Conservation (phyloP, 495 filamentous ascomycete genomes). For the Aeminium ludgeri region DNA sequence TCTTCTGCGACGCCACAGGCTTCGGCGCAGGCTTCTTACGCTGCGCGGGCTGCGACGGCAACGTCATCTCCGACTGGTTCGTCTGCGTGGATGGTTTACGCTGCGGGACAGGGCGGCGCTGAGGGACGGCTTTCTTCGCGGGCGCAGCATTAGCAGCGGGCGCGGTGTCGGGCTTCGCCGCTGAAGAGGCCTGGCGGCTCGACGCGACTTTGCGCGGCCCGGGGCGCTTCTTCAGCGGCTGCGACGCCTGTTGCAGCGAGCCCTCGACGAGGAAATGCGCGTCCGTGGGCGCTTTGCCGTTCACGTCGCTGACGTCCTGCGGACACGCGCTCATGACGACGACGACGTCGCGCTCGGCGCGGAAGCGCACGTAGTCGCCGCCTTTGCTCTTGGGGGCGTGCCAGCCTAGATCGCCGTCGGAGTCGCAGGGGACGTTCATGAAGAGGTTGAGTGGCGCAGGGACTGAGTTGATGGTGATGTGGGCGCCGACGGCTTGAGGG, state of each 20-base stretch:
- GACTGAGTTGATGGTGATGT: slow-evolving; percentile 19
- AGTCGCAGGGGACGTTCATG: slow-evolving; percentile 26
- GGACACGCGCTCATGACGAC: slow-evolving; percentile 29
- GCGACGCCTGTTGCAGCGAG: slow-evolving; percentile 1
- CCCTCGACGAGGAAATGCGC: slow-evolving; percentile 23
- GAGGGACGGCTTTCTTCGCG: slow-evolving; percentile 3
- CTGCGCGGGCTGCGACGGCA: not conserved
- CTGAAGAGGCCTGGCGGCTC: slow-evolving; percentile 35
- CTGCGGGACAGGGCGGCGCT: not conserved
- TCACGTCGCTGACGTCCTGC: slow-evolving; percentile 24
- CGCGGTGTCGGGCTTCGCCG: slow-evolving; percentile 34
- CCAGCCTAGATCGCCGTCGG: slow-evolving; percentile 19
- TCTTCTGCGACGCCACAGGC: slow-evolving; percentile 7
- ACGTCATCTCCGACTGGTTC: not conserved
- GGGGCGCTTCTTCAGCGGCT: slow-evolving; percentile 2
- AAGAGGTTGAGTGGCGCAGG: slow-evolving; percentile 28
- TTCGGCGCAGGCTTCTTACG: slow-evolving; percentile 8
- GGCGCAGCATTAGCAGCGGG: slow-evolving; percentile 2
- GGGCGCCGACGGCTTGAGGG: slow-evolving; percentile 21
- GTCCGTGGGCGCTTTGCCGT: slow-evolving; percentile 22
- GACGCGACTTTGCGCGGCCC: slow-evolving; percentile 12
- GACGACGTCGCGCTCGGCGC: slow-evolving; percentile 26
- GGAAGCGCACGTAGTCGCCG: slow-evolving; percentile 23
- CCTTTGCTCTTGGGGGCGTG: slow-evolving; percentile 21
- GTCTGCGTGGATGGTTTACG: not conserved